Conservation (phyloP, 805 yeast species). For the Saccharomycopsis microspora region DNA sequence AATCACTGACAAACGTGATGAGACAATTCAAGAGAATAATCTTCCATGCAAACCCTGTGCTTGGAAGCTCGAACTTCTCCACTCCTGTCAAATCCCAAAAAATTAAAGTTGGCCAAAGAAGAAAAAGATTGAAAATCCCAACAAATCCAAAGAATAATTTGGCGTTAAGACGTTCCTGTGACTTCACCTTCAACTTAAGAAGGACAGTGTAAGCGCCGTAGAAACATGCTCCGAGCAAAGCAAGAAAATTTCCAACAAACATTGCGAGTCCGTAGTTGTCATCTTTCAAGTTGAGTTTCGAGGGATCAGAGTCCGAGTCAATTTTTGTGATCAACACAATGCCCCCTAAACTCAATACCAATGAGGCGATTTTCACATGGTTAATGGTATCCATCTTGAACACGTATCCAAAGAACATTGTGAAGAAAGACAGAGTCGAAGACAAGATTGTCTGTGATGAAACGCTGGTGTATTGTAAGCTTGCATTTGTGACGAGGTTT, state of each 20-base stretch:
- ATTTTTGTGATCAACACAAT: slow-evolving; percentile 67
- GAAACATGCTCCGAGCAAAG: slow-evolving; percentile 75
- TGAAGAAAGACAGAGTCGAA: slow-evolving; percentile 89
- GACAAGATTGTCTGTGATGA: slow-evolving; percentile 90
- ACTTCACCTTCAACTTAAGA: slow-evolving; percentile 58
- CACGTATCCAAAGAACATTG: slow-evolving; percentile 68
- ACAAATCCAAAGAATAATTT: slow-evolving; percentile 90
- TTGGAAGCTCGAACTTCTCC: slow-evolving; percentile 67
- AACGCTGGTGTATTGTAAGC: slow-evolving; percentile 80
- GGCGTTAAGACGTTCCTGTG: slow-evolving; percentile 71
- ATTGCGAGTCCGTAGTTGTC: slow-evolving; percentile 6
- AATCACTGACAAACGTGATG: slow-evolving; percentile 79
- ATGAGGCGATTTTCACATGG: slow-evolving; percentile 52
- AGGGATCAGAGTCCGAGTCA: slow-evolving; percentile 31
- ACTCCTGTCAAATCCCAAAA: slow-evolving; percentile 50
- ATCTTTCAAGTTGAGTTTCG: slow-evolving; percentile 3
- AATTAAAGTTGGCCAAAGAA: slow-evolving; percentile 75
- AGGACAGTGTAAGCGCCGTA: slow-evolving; percentile 88
- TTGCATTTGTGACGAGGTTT: slow-evolving; percentile 79
- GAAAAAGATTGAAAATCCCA: slow-evolving; percentile 66
- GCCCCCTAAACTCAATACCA: slow-evolving; percentile 64
- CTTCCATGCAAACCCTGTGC: slow-evolving; percentile 22
- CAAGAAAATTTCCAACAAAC: slow-evolving; percentile 63
- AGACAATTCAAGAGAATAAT: slow-evolving; percentile 56
- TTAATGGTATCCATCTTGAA: slow-evolving; percentile 63